phyloP scores from a whole-genome alignment of 495 filamentous ascomycete genomes.

The Aspergillus sclerotioniger region DNA sequence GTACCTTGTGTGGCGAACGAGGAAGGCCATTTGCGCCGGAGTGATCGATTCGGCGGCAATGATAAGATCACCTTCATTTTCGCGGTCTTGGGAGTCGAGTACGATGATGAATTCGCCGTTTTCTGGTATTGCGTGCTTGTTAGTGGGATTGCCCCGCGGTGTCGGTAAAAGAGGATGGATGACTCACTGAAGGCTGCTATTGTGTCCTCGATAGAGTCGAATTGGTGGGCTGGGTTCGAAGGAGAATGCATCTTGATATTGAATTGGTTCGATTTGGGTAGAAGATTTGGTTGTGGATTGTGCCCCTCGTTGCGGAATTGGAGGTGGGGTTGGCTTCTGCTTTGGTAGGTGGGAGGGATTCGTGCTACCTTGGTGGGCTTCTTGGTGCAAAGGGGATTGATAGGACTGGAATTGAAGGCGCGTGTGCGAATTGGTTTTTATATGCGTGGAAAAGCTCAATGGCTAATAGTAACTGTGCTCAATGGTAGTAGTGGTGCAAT shows the following conservation, averaged over 20 bases:
- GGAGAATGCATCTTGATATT: slow-evolving; percentile 36
- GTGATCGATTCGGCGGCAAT: slow-evolving; percentile 87
- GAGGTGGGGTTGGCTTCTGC: background rate
- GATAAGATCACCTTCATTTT: slow-evolving; percentile 98
- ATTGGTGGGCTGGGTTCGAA: slow-evolving; percentile 42
- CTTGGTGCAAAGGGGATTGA: background rate
- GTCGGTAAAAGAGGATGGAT: slow-evolving; percentile 10
- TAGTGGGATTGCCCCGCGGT: slow-evolving; percentile 13
- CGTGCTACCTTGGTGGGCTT: no score
- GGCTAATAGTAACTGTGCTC: background rate
- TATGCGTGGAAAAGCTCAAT: background rate
- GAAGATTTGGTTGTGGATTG: background rate
- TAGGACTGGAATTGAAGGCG: background rate
- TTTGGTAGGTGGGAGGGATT: background rate
- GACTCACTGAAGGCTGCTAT: slow-evolving; percentile 79
- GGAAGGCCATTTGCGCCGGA: slow-evolving; percentile 87
- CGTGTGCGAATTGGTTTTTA: background rate
- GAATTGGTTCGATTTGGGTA: background rate
- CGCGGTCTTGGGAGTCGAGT: slow-evolving; percentile 83
- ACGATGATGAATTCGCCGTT: slow-evolving; percentile 94
- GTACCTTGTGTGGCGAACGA: slow-evolving; percentile 77
- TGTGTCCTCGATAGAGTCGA: slow-evolving; percentile 84
- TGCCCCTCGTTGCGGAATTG: slow-evolving; percentile 5
- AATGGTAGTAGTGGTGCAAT: background rate
- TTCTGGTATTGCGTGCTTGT: slow-evolving; percentile 33